Evolutionary conservation across 495 filamentous ascomycete genomes (phyloP).

Genomic region (Copromyces sp.): DNA sequence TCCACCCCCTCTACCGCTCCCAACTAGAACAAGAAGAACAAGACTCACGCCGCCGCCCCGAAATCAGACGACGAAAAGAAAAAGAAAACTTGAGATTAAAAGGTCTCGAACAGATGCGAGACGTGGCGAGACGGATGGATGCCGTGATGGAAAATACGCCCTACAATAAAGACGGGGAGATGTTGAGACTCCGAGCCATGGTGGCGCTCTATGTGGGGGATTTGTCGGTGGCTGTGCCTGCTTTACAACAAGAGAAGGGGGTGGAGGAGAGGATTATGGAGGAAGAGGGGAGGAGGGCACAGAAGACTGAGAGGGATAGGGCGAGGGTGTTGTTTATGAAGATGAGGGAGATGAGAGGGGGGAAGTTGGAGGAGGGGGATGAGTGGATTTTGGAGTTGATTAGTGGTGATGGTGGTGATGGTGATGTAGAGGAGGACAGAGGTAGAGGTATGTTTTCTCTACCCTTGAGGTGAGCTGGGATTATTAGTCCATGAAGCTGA

Average conservation of each 20-base stretch:
- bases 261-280: slow-evolving; percentile 12
- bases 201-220: slow-evolving; percentile 59
- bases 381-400: slow-evolving; percentile 17
- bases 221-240: slow-evolving; percentile 26
- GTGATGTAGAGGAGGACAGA: slow-evolving; percentile 2
- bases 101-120: slow-evolving; percentile 22
- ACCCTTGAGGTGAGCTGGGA: background rate
- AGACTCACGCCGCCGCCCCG: background rate
- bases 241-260: background rate
- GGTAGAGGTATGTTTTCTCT: slow-evolving; percentile 15
- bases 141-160: slow-evolving; percentile 51
- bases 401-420: slow-evolving; percentile 9
- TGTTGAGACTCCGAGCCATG: slow-evolving; percentile 57
- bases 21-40: background rate
- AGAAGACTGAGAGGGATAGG: slow-evolving; percentile 16
- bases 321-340: slow-evolving; percentile 21
- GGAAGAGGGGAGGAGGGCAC: slow-evolving; percentile 10
- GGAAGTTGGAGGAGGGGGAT: slow-evolving; percentile 21
- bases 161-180: slow-evolving; percentile 45
- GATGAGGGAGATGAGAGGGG: slow-evolving; percentile 16
- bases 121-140: slow-evolving; percentile 55
- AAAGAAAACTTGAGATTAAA: slow-evolving; percentile 18
- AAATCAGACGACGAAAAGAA: slow-evolving; percentile 2
- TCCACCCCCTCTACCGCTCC: background rate
- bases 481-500: background rate